Evolutionary conservation across 2,329 filamentous ascomycete species (phyloP), one percentile per base, ranked within the genome.

Genomic region (Xylaria sp.): DNA sequence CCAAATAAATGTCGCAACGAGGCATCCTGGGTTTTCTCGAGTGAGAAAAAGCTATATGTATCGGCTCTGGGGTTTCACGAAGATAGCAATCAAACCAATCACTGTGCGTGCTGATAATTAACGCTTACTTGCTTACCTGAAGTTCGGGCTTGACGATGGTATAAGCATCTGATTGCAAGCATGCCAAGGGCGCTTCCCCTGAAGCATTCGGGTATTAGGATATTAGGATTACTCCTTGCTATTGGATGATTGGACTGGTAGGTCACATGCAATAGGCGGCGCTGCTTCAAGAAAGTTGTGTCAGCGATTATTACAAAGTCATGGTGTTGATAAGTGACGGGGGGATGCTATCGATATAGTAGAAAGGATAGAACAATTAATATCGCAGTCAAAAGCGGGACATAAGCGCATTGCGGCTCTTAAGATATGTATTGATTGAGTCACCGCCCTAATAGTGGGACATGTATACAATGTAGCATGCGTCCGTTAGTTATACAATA

Each of bases 401-500:
- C 53, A 56, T 6, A 6, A 28, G n/a, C n/a, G 20, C 54, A 58
- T 40, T 42, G 23, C 33, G 15, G 15, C 7, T 42, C 20, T 40
- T 17, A 9, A 49, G 58, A n/a, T 44, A 51, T 51, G 38, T 31
- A 40, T 60, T 6, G 17, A 63, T 59, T 60, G 28, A 60, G 26
- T 33, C n/a, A 33, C 20, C 26, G 13, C 23, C 33, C 36, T 36
- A 36, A 31, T 17, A 26, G 48, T 63, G 59, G 62, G 59, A 59
- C 54, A 63, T 63, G 49, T 67, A 59, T 40, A 67, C 42, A 59
- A 64, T 40, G 31, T 7, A 64, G 42, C 17, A 51, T 64, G 42
- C 42, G 54, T 51, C 17, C 31, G 20, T 23, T 58, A 62, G n/a
- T 58, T 58, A 33, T 59, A 64, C 62, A 64, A 67, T 67, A 68